These are phyloP conservation scores for Straminergon stramineum DNA, from an alignment of 225 moss, liverwort and hornwort genomes.

Conservation along the genomic window DNA sequence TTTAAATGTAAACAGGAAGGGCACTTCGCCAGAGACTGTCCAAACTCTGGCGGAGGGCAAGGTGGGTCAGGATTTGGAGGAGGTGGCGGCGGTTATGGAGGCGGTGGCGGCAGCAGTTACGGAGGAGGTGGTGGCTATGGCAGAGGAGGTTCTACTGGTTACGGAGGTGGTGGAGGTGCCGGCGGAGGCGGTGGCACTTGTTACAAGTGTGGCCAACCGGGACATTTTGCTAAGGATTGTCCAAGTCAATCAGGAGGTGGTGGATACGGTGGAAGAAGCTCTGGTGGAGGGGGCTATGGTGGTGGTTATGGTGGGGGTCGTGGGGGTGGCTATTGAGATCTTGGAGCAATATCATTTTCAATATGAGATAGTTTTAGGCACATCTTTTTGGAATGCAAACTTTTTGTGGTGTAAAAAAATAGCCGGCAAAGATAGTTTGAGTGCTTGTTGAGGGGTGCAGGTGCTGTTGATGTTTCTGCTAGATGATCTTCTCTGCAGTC, in stretches of 20 bases:
- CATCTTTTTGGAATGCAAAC: not conserved
- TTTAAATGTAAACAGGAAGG: conserved; percentile 82
- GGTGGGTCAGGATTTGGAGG: conserved; percentile 50
- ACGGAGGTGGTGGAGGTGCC: conserved; percentile 19
- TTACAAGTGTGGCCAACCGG: conserved; percentile 73
- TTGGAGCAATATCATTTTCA: not conserved
- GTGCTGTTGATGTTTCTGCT: not conserved
- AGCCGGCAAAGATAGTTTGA: not conserved
- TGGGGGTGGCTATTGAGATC: conserved; percentile 41
- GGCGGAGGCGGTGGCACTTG: conserved; percentile 33
- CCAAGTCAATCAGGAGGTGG: conserved; percentile 46
- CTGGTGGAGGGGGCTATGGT: conserved; percentile 45
- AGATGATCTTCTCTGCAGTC: not conserved
- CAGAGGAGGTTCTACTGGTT: conserved; percentile 17
- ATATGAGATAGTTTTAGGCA: not conserved
- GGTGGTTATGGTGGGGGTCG: conserved; percentile 37
- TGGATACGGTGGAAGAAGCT: conserved; percentile 38
- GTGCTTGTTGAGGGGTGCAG: not conserved
- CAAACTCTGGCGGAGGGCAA: conserved; percentile 38
- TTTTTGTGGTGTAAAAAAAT: not conserved
- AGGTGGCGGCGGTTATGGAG: conserved; percentile 42
- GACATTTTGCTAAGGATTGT: conserved; percentile 81
- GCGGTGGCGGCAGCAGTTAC: conserved; percentile 14
- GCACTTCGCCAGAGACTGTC: conserved; percentile 72
- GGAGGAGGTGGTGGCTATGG: conserved; percentile 31